phyloP scores from a whole-genome alignment of 129 eudicot genomes.

The Arctium lappa region DNA sequence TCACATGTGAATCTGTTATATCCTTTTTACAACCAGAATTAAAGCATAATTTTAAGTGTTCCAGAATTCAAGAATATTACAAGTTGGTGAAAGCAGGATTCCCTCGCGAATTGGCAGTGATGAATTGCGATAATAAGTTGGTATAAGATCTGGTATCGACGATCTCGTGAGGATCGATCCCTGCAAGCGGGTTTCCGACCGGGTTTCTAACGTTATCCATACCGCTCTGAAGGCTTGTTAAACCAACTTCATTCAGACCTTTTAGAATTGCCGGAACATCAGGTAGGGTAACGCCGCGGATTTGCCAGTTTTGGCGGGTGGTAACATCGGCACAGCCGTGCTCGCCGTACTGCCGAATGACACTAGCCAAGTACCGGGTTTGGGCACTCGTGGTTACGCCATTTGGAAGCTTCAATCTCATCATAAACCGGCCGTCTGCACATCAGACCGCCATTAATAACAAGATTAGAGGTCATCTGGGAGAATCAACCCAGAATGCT shows the following conservation, averaged over 20 bases:
- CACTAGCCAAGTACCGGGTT: slow-evolving; percentile 88
- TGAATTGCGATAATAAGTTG: slow-evolving; percentile 70
- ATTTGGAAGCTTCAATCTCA: slow-evolving; percentile 95
- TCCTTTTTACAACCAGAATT: neutral
- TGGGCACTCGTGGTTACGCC: slow-evolving; percentile 93
- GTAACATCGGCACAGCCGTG: slow-evolving; percentile 93
- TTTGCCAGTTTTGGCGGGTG: slow-evolving; percentile 98
- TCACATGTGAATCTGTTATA: neutral
- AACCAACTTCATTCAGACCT: slow-evolving; percentile 82
- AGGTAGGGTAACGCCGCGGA: slow-evolving; percentile 84
- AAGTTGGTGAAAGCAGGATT: slow-evolving; percentile 83
- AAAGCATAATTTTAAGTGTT: neutral
- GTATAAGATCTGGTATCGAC: slow-evolving; percentile 84
- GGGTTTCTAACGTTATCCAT: slow-evolving; percentile 99
- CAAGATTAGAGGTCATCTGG: slow-evolving; percentile 12
- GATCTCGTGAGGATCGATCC: slow-evolving; percentile 87
- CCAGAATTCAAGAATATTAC: slow-evolving; percentile 42
- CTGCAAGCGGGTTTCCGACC: slow-evolving; percentile 94
- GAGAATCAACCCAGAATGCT: no score
- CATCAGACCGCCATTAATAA: slow-evolving; percentile 16
- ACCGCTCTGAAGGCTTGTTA: slow-evolving; percentile 94
- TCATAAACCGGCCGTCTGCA: slow-evolving; percentile 95
- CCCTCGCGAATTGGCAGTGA: slow-evolving; percentile 86
- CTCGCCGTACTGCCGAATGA: slow-evolving; percentile 77
- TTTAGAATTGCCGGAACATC: slow-evolving; percentile 84